phyloP scores from a whole-genome alignment of 805 yeast genomes.

The Schizosaccharomyces lindneri region DNA sequence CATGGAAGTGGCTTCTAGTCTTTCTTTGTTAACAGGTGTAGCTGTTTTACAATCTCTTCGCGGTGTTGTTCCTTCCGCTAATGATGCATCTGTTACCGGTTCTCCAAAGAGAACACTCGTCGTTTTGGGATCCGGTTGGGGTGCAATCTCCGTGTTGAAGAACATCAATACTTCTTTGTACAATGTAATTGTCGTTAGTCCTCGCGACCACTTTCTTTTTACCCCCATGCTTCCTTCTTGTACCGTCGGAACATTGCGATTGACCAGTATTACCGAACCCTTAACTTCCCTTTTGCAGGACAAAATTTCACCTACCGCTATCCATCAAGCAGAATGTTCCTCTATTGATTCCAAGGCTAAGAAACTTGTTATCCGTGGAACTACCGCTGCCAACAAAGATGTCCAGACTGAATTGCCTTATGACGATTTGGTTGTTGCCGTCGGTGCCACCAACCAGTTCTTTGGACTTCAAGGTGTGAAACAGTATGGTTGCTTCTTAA shows the following conservation, averaged over 20 bases:
- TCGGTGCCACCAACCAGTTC: slow-evolving; percentile 86
- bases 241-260: slow-evolving; percentile 75
- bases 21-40: background rate
- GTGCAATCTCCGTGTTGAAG: slow-evolving; percentile 63
- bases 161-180: slow-evolving; percentile 65
- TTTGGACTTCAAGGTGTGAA: slow-evolving; percentile 82
- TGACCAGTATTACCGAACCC: slow-evolving; percentile 80
- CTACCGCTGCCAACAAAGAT: slow-evolving; percentile 14
- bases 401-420: slow-evolving; percentile 28
- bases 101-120: slow-evolving; percentile 6
- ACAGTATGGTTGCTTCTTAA: slow-evolving; percentile 67
- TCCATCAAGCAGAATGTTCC: slow-evolving; percentile 77
- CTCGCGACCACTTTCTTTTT: slow-evolving; percentile 78
- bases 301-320: slow-evolving; percentile 50
- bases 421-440: slow-evolving; percentile 75
- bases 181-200: slow-evolving; percentile 73
- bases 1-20: background rate
- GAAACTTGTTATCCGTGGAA: slow-evolving; percentile 26
- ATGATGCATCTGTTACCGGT: background rate
- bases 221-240: slow-evolving; percentile 90
- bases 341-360: slow-evolving; percentile 52
- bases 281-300: slow-evolving; percentile 63
- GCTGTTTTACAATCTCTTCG: background rate
- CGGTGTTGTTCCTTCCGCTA: background rate
- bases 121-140: slow-evolving; percentile 68